Conservation (phyloP, 257 asterid species). For the Echium plantagineum region DNA sequence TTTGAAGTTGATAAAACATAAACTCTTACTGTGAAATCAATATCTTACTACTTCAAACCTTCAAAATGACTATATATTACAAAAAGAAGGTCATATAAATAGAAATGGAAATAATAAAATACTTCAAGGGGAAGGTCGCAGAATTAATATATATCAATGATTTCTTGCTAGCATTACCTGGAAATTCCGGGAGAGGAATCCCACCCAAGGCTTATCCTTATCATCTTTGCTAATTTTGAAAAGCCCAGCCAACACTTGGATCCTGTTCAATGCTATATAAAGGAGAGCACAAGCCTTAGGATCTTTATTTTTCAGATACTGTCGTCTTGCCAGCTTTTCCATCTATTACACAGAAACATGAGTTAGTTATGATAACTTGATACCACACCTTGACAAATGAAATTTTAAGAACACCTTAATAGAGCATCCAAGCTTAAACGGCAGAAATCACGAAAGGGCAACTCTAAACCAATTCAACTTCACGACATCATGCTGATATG, state of each 20-base stretch:
- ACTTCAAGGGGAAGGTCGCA: too few species aligned
- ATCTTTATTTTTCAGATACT: slow-evolving; percentile 70
- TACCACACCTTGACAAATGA: neutral
- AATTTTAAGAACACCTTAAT: neutral
- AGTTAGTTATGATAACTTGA: slow-evolving; percentile 10
- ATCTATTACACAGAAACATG: slow-evolving; percentile 43
- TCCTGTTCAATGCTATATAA: slow-evolving; percentile 78
- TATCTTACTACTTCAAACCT: too few species aligned
- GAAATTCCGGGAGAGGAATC: slow-evolving; percentile 75
- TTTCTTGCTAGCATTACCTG: slow-evolving; percentile 39
- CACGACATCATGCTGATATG: neutral
- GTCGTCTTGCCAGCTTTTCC: slow-evolving; percentile 89
- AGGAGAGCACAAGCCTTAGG: slow-evolving; percentile 91
- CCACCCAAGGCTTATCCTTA: slow-evolving; percentile 81
- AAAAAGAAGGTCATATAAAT: too few species aligned
- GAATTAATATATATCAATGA: neutral
- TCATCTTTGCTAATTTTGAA: slow-evolving; percentile 92
- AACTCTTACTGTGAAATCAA: too few species aligned
- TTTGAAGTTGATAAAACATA: too few species aligned
- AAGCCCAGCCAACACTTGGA: slow-evolving; percentile 92
- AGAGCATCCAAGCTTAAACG: neutral
- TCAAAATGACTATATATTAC: too few species aligned
- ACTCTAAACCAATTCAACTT: neutral
- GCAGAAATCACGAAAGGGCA: neutral
- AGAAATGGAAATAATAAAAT: too few species aligned